phyloP scores from a whole-genome alignment of 768 basidiomycete species.

The Xerocomus brunneocitrinus region DNA sequence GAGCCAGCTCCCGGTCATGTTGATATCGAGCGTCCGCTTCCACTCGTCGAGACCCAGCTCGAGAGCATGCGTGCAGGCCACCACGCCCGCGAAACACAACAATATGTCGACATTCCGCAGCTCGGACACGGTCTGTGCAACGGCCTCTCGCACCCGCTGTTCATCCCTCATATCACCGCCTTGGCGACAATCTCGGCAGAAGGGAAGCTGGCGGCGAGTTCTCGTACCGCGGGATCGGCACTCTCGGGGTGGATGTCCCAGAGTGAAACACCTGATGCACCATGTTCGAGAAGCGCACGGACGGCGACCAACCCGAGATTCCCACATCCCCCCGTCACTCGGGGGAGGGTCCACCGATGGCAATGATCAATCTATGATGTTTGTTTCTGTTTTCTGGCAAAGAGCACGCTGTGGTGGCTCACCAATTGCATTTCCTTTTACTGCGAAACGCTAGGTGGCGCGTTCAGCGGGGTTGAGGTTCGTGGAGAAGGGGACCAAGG shows the following conservation, averaged over 20 bases:
- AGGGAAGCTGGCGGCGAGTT: constrained; percentile 25
- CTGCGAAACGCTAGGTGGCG: constrained; percentile 32
- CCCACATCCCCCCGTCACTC: constrained; percentile 43
- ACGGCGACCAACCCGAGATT: constrained; percentile 34
- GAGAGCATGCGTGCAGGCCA: constrained; percentile 31
- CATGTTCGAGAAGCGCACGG: constrained; percentile 43
- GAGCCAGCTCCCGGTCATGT: constrained; percentile 42
- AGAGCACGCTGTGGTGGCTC: constrained; percentile 4
- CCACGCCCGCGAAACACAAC: constrained; percentile 42
- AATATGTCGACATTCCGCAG: constrained; percentile 36
- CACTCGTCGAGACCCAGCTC: constrained; percentile 33
- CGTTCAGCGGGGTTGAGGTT: constrained; percentile 20
- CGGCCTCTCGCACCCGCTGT: constrained; percentile 24
- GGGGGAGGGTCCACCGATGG: not conserved
- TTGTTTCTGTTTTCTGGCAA: not conserved
- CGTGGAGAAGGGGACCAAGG: constrained; percentile 17
- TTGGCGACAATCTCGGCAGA: constrained; percentile 30
- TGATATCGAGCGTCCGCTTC: constrained; percentile 38
- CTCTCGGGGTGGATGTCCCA: constrained; percentile 20
- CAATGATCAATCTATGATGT: not conserved
- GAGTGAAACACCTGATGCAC: constrained; percentile 27
- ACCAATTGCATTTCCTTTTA: constrained; percentile 42
- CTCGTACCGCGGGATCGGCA: constrained; percentile 9
- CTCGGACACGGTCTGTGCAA: constrained; percentile 20
- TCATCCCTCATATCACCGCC: constrained; percentile 28